Conservation (phyloP, 768 basidiomycete species). For the Pisolithus orientalis region DNA sequence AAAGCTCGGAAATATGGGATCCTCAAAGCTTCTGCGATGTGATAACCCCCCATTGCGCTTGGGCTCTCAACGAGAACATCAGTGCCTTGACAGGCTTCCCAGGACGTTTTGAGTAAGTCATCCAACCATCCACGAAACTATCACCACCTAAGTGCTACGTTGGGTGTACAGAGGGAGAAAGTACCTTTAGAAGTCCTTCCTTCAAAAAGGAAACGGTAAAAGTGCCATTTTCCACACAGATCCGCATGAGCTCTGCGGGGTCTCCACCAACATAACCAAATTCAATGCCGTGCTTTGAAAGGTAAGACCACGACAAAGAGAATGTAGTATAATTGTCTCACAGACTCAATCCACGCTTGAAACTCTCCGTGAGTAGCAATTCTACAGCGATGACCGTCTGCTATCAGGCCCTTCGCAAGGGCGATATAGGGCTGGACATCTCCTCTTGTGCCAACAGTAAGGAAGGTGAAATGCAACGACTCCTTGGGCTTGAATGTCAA, state of each 20-base stretch:
- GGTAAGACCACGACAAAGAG: conserved; percentile 4
- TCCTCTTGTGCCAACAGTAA: conserved; percentile 94
- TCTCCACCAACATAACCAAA: conserved; percentile 94
- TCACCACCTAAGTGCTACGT: conserved; percentile 3
- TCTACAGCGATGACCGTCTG: conserved; percentile 81
- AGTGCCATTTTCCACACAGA: conserved; percentile 97
- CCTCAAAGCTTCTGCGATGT: conserved; percentile 89
- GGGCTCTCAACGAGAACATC: conserved; percentile 94
- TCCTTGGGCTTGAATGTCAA: conserved; percentile 91
- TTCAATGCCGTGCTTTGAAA: conserved; percentile 83
- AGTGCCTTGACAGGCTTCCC: conserved; percentile 93
- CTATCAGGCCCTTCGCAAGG: conserved; percentile 83
- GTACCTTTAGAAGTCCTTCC: conserved; percentile 81
- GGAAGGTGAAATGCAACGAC: conserved; percentile 82
- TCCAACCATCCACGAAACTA: conserved; percentile 98
- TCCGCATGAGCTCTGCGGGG: conserved; percentile 95
- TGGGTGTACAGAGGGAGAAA: conserved; percentile 1
- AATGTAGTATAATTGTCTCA: conserved; percentile 34
- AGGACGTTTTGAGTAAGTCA: conserved; percentile 89
- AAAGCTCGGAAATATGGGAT: conserved; percentile 96
- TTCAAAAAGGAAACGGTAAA: conserved; percentile 94
- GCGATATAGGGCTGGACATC: conserved; percentile 99
- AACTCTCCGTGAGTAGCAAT: conserved; percentile 98
- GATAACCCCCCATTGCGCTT: conserved; percentile 94
- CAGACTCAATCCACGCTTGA: conserved; percentile 90